phyloP scores from a whole-genome alignment of 495 filamentous ascomycete genomes.

The Bathelium albidoporum region DNA sequence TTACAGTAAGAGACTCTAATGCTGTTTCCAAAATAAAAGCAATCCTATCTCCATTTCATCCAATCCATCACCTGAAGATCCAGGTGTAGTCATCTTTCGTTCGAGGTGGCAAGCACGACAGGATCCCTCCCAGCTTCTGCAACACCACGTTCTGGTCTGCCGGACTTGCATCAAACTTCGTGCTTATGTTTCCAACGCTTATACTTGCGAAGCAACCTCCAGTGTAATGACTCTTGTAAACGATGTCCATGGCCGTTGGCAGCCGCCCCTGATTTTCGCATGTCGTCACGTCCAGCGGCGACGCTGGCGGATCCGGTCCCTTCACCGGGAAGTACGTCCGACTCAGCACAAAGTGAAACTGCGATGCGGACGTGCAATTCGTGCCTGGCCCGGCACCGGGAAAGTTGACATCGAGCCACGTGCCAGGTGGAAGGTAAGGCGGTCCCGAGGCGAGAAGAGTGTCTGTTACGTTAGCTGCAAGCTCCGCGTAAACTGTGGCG shows the following conservation, averaged over 20 bases:
- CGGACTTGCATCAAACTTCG: constrained; percentile 48
- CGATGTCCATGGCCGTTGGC: constrained; percentile 46
- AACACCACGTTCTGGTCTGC: constrained; percentile 46
- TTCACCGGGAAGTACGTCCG: constrained; percentile 45
- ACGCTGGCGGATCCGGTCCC: constrained; percentile 9
- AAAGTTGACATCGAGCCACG: constrained; percentile 62
- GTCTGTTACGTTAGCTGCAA: constrained; percentile 47
- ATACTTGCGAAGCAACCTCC: constrained; percentile 53
- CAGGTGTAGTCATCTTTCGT: background rate
- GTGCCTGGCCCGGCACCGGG: constrained; percentile 34
- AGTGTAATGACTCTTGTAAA: constrained; percentile 26
- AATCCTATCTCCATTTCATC: background rate
- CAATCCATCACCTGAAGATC: background rate
- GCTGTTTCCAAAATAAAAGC: background rate
- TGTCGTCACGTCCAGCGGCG: constrained; percentile 38
- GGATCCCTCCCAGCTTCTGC: constrained; percentile 42
- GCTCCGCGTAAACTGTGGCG: constrained; percentile 48
- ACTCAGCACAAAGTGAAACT: constrained; percentile 52
- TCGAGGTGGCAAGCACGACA: constrained; percentile 36
- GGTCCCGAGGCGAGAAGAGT: constrained; percentile 41
- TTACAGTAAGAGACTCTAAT: too few relatives aligned
- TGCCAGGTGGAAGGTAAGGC: constrained; percentile 48
- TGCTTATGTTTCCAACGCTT: constrained; percentile 48
- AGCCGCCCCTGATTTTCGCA: constrained; percentile 45
- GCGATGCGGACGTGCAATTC: constrained; percentile 35